phyloP scores from a whole-genome alignment of 331 rosid species.

The Prunus yedoensis region DNA sequence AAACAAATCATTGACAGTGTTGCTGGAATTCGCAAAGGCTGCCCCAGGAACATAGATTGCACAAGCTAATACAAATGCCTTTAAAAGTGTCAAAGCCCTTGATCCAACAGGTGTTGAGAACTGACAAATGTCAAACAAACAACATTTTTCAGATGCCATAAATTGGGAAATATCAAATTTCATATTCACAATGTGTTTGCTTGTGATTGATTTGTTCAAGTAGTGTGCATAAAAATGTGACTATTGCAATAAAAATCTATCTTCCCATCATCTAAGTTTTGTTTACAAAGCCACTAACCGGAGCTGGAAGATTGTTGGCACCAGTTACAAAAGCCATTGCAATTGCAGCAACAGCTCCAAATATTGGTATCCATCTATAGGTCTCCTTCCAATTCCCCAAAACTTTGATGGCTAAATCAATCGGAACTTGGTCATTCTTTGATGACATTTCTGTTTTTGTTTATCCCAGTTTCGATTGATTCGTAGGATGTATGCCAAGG shows the following conservation, averaged over 20 bases:
- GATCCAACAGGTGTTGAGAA: conserved; percentile 20
- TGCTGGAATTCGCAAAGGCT: conserved; percentile 21
- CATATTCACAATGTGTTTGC: background rate
- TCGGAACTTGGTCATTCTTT: background rate
- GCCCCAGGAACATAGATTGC: conserved; percentile 25
- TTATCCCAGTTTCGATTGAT: background rate
- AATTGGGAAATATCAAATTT: background rate
- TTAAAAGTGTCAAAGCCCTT: conserved; percentile 25
- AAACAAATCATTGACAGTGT: conserved; percentile 14
- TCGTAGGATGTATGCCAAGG: background rate
- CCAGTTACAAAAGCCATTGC: conserved; percentile 23
- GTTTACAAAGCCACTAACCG: conserved; percentile 18
- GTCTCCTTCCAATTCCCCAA: conserved; percentile 30
- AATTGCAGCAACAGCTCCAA: conserved; percentile 28
- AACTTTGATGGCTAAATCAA: conserved; percentile 8
- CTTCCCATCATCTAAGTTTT: background rate
- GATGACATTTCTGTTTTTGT: conserved; percentile 1
- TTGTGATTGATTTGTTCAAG: too few species aligned
- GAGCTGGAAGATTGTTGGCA: conserved; percentile 33
- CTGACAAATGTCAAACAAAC: conserved; percentile 11
- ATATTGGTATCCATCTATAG: conserved; percentile 32
- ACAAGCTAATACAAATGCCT: conserved; percentile 21
- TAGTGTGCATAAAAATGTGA: background rate
- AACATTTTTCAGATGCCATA: background rate
- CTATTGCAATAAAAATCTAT: background rate